Percentiles rank a stretch among this genome's conserved stretches.
phyloP scores from a whole-genome alignment of 2,329 filamentous ascomycete species.

The Sclerotinia sclerotiorum region DNA sequence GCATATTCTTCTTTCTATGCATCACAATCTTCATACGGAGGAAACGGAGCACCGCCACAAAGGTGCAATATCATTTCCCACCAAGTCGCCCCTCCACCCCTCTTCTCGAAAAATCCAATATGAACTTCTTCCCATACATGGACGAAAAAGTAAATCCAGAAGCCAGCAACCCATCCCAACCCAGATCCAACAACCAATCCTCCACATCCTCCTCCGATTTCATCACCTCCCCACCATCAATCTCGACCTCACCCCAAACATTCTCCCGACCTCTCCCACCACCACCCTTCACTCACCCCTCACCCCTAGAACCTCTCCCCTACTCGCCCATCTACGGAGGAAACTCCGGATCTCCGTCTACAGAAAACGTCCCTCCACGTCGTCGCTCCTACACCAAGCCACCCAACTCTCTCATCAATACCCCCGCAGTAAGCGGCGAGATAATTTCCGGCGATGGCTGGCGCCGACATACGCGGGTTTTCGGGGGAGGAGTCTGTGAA shows the following conservation, averaged over 20 bases:
- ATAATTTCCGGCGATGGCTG: conserved; percentile 35
- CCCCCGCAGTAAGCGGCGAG: conserved; percentile 29
- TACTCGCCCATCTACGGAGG: background rate
- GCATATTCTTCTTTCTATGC: conserved; percentile 24
- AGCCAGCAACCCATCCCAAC: background rate
- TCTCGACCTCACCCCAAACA: background rate
- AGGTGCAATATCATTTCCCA: conserved; percentile 16
- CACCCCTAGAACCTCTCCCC: background rate
- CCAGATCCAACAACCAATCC: background rate
- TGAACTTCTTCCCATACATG: background rate
- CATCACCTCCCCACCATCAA: conserved; percentile 11
- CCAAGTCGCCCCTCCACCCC: conserved; percentile 18
- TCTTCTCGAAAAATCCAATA: background rate
- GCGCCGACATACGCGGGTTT: conserved; percentile 38
- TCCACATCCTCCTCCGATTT: conserved; percentile 11
- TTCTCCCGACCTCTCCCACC: background rate
- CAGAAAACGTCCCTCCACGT: conserved; percentile 14
- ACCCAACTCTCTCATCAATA: conserved; percentile 12
- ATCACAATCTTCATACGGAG: conserved; percentile 23
- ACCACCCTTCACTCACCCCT: background rate
- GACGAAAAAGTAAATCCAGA: background rate
- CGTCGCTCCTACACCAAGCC: conserved; percentile 30
- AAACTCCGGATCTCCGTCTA: background rate
- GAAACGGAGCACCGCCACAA: conserved; percentile 9
- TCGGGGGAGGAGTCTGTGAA: conserved; percentile 38